Percentiles rank a stretch among this genome's conserved stretches.
phyloP scores from a whole-genome alignment of 2,329 filamentous ascomycete genomes.

The Hypoxylon sp. region DNA sequence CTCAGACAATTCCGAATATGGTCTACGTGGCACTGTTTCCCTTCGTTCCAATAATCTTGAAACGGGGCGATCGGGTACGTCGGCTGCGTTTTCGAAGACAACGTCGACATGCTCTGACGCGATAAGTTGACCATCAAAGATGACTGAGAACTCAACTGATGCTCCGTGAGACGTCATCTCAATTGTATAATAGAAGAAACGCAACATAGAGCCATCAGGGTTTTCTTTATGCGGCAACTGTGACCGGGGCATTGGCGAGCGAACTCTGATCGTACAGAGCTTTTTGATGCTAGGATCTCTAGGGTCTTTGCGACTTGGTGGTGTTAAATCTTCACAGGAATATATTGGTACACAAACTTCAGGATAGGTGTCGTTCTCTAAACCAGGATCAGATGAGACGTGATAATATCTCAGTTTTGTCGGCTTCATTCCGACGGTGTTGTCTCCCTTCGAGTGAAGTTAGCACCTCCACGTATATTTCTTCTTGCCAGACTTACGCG shows the following conservation, averaged over 20 bases:
- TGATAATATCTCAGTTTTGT: neutral
- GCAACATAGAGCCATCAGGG: neutral
- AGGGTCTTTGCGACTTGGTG: slow-evolving; percentile 3
- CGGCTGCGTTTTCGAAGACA: neutral
- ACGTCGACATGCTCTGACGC: slow-evolving; percentile 3
- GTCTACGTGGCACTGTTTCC: neutral
- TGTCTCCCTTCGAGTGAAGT: neutral
- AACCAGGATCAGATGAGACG: neutral
- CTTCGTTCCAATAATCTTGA: neutral
- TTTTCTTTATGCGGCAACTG: neutral
- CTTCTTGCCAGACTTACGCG: neutral
- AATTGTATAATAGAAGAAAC: neutral
- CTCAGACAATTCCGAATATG: neutral
- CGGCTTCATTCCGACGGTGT: neutral
- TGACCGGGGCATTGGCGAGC: neutral
- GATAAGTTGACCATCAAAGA: slow-evolving; percentile 1
- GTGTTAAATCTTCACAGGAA: neutral
- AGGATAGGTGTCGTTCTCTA: neutral
- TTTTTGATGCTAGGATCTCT: neutral
- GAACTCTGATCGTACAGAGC: neutral
- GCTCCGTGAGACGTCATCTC: slow-evolving; percentile 12
- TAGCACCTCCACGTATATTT: neutral
- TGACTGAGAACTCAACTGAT: slow-evolving; percentile 11
- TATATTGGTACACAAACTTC: neutral
- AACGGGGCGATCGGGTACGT: neutral